Conservation (phyloP, 345 rosid species). For the Salix brachista region DNA sequence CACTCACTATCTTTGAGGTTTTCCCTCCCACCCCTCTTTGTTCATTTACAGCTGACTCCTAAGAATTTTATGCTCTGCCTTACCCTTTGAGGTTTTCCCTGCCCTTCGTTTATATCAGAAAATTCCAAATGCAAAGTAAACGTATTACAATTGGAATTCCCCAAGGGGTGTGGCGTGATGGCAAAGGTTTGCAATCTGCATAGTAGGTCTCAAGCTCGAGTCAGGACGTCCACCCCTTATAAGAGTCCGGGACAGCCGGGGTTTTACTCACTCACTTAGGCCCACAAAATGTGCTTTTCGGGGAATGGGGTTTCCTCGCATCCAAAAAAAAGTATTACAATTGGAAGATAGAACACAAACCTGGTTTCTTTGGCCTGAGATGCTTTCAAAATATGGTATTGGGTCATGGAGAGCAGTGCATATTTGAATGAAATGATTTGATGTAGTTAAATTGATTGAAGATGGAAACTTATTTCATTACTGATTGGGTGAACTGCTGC, state of each 20-base stretch:
- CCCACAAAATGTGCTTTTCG: no score
- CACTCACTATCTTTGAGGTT: neutral
- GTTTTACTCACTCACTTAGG: no score
- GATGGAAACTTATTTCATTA: neutral
- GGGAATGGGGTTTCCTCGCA: no score
- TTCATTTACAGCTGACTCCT: neutral
- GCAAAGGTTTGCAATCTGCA: no score
- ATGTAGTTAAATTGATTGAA: neutral
- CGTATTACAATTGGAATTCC: neutral
- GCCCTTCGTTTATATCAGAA: neutral
- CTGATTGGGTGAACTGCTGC: neutral
- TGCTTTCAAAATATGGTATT: neutral
- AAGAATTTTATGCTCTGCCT: neutral
- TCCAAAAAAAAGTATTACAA: neutral
- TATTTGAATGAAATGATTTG: neutral
- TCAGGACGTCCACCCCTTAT: no score
- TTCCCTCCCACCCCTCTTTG: neutral
- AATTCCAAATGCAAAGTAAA: neutral
- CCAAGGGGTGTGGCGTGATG: no score
- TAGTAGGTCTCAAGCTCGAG: no score
- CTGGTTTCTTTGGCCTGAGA: neutral
- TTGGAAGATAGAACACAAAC: neutral
- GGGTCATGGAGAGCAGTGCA: neutral
- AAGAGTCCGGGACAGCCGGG: no score
- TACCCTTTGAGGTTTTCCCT: neutral